Base-by-base conservation (phyloP, 75 land plant species). In the Picea sitchensis region DNA sequence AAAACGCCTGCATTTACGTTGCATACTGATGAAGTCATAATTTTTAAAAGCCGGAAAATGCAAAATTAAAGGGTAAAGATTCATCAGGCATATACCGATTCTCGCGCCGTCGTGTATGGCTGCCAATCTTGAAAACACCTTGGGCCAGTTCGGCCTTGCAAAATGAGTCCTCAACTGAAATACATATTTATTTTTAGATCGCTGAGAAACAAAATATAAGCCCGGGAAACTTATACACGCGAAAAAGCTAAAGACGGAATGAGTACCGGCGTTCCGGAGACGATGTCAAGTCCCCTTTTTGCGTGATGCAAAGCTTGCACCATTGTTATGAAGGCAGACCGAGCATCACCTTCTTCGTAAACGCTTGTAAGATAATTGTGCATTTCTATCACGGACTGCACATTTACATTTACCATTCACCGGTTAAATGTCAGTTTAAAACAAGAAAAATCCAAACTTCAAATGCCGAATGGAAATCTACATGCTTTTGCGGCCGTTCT, bases 121-220 rank as follows among this genome's bases (percentile, higher is more conserved):
- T 3, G 90, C 84, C 23, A 90, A 34, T 36, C 67, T 84, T 4
- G 85, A 74, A 64, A 88, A 88, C 26, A 88, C 84, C 12, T 62
- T 83, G 74, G 20, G 7, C 91, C 91, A 90, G 65, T 90, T 83
- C 32, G 91, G 91, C 63, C 88, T 58, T 13, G 84, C 88, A 85
- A 88, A 90, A 62, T 88, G 91, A 1, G 92, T 90, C 2, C 59
- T 47, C 14, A 83, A 83, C 94, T 92, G 86, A 23, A 81, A 84
- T 12, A 21, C 15, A 34, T 63, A n/a, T 7, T 64, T 64, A 17
- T 7, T 64, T 64, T 26, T n/a, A 47, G 11, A 76, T n/a, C 63
- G 15, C n/a, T 21, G 26, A 31, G 69, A 5, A 65, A 78, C 18
- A 26, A 44, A 67, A 14, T 12, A 31, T 18, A 30, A 58, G 65